These are phyloP conservation scores for Ophiognomonia clavigignenti-juglandacearum DNA, from an alignment of 2,329 filamentous ascomycete genomes.

Conservation along the genomic window DNA sequence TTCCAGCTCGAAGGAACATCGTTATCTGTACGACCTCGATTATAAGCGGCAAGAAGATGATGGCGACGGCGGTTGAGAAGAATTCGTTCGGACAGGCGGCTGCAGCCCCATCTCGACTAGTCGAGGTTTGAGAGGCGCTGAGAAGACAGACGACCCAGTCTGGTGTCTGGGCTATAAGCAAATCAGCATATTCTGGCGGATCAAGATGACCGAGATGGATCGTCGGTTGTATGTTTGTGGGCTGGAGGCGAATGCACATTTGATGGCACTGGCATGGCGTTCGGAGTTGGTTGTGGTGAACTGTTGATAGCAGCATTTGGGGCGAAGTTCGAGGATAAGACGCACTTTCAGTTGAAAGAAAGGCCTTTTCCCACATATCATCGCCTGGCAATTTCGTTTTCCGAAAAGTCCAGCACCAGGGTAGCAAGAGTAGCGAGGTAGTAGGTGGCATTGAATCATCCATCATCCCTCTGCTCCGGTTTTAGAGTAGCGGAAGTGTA, in stretches of 20 bases:
- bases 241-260: constrained; percentile 1
- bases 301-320: neutral
- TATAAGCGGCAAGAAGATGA: constrained; percentile 82
- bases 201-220: neutral
- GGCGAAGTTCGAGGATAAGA: neutral
- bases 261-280: neutral
- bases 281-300: neutral
- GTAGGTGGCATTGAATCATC: neutral
- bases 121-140: constrained; percentile 1
- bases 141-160: neutral
- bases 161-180: neutral
- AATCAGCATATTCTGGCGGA: neutral
- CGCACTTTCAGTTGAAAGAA: too few species aligned
- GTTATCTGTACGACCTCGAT: constrained; percentile 91
- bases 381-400: too few species aligned
- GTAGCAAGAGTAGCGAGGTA: neutral
- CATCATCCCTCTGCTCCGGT: neutral
- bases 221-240: neutral
- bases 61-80: constrained; percentile 78
- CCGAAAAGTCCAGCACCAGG: neutral
- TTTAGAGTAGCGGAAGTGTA: neutral
- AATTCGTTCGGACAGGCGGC: constrained; percentile 50
- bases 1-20: constrained; percentile 67
- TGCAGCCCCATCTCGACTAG: constrained; percentile 13
- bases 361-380: too few species aligned